These are phyloP conservation scores for Phalaenopsis equestris DNA, from an alignment of 106 monocot genomes.

Conservation along the genomic window DNA sequence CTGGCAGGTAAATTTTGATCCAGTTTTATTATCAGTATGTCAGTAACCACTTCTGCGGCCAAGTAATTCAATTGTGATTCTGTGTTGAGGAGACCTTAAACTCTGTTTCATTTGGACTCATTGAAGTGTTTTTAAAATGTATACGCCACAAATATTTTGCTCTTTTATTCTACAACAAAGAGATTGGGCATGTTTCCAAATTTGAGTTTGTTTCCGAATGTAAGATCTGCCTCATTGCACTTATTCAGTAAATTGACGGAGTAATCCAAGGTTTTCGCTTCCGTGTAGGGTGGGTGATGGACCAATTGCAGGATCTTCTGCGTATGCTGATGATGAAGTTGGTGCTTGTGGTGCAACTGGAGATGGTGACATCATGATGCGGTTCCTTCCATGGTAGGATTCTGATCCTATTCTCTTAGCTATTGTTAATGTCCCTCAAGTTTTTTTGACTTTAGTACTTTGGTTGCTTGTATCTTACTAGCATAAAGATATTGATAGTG, in stretches of 20 bases:
- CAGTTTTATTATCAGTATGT: background rate
- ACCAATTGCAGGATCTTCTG: conserved; percentile 79
- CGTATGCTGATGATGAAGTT: conserved; percentile 95
- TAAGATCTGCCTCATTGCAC: background rate
- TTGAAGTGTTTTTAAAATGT: too few species aligned
- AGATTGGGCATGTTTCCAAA: background rate
- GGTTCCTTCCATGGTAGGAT: conserved; percentile 91
- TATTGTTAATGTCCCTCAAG: background rate
- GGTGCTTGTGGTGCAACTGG: conserved; percentile 93
- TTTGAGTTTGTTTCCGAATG: background rate
- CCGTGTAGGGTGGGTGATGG: conserved; percentile 84
- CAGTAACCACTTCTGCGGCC: background rate
- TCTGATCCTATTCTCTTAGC: background rate
- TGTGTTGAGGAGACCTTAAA: background rate
- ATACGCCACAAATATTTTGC: background rate
- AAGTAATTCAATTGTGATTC: background rate
- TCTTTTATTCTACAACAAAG: background rate
- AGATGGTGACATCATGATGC: conserved; percentile 98
- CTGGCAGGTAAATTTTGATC: conserved; percentile 55
- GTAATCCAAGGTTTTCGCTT: background rate
- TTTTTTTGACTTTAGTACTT: background rate
- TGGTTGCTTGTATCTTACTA: too few species aligned
- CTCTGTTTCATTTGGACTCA: background rate
- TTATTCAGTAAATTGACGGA: background rate
- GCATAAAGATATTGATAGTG: too few species aligned